phyloP scores from a whole-genome alignment of 129 eudicot species.

The Lonicera japonica region DNA sequence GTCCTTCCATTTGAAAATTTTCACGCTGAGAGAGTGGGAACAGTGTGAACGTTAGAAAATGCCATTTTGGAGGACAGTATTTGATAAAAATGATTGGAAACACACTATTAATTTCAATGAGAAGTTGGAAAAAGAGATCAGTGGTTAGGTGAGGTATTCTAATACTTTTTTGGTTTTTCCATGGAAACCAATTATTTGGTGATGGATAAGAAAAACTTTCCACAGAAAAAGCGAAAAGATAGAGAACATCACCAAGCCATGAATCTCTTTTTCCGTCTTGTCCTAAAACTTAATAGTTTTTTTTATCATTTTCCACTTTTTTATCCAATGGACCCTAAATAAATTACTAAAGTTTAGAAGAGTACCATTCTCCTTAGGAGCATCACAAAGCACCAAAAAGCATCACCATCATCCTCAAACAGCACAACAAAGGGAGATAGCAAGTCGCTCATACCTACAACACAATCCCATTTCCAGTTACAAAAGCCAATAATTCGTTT shows the following conservation, averaged over 20 bases:
- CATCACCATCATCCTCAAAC: conserved; percentile 94
- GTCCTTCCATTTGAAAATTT: conserved; percentile 91
- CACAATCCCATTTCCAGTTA: conserved; percentile 27
- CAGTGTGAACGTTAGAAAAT: conserved; percentile 2
- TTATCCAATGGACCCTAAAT: not conserved
- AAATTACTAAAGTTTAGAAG: not conserved
- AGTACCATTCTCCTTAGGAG: conserved; percentile 88
- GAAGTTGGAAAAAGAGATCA: not conserved
- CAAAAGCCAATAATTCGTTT: not conserved
- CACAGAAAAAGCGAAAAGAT: no score
- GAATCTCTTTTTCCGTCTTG: no score
- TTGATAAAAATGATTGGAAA: not conserved
- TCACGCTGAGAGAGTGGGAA: conserved; percentile 49
- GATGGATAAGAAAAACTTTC: no score
- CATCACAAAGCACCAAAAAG: conserved; percentile 99
- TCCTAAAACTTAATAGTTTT: no score
- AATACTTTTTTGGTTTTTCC: no score
- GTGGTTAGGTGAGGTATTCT: not conserved
- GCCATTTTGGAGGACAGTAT: not conserved
- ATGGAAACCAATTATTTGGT: no score
- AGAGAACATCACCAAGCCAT: no score
- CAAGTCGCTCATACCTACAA: conserved; percentile 93
- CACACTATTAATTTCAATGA: no score
- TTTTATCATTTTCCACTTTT: no score
- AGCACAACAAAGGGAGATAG: conserved; percentile 93